These are phyloP conservation scores for Uronychia setigera DNA, from an alignment of 73 alveolate species.

Conservation along the genomic window DNA sequence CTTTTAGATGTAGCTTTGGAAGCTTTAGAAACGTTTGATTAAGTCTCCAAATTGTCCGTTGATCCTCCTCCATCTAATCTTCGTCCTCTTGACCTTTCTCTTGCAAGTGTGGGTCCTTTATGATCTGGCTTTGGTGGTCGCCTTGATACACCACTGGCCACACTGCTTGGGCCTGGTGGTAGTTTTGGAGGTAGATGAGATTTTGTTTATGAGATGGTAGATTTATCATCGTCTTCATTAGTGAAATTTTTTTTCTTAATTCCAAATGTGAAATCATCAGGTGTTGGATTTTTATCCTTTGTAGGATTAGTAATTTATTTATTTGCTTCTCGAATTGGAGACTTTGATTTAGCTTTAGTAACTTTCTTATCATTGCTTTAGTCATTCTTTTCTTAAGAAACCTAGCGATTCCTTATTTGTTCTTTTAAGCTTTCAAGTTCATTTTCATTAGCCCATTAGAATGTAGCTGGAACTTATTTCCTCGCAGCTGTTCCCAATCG, in stretches of 20 bases:
- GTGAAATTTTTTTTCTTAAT: not conserved
- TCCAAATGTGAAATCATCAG: not conserved
- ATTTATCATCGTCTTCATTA: not conserved
- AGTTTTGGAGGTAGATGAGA: not conserved
- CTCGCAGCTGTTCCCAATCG: not conserved
- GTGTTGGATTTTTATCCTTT: not conserved
- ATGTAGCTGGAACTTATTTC: not conserved
- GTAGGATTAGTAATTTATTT: not conserved
- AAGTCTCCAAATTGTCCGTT: not conserved
- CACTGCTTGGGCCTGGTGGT: too few species aligned
- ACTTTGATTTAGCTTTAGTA: not conserved
- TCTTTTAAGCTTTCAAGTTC: not conserved
- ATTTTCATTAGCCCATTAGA: not conserved
- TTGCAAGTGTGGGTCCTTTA: not conserved
- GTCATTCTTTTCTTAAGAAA: not conserved
- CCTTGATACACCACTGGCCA: not conserved
- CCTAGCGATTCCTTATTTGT: not conserved
- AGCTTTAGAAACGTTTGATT: not conserved
- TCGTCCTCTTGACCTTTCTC: not conserved
- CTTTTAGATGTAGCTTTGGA: not conserved
- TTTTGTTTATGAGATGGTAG: not conserved
- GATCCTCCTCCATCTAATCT: not conserved
- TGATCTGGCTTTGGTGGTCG: not conserved
- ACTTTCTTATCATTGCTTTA: not conserved
- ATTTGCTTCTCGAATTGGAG: not conserved